phyloP scores from a whole-genome alignment of 1,139 yeast species.

The Pichiaceae sp. region DNA sequence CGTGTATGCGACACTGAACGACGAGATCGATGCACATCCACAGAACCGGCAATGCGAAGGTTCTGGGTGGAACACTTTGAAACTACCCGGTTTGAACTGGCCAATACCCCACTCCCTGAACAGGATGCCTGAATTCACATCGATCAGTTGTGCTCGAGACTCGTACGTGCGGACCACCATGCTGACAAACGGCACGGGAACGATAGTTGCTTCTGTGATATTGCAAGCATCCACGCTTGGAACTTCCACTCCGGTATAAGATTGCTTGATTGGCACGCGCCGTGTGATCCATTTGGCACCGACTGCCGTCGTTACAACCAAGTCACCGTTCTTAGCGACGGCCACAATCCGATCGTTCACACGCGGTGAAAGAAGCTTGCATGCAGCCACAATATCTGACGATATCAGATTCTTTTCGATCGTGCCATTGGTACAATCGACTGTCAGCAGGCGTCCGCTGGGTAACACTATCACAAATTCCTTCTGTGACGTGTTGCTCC shows the following conservation, averaged over 20 bases:
- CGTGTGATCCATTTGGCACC: slow-evolving; percentile 62
- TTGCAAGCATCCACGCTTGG: slow-evolving; percentile 4
- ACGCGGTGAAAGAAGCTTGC: slow-evolving; percentile 58
- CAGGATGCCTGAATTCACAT: slow-evolving; percentile 66
- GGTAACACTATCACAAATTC: slow-evolving; percentile 32
- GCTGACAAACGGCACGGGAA: slow-evolving; percentile 58
- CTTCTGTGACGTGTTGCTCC: slow-evolving; percentile 17
- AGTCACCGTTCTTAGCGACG: slow-evolving; percentile 39
- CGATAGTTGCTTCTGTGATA: slow-evolving; percentile 25
- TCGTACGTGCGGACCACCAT: slow-evolving; percentile 55
- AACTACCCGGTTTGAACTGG: slow-evolving; percentile 49
- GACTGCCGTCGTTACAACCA: slow-evolving; percentile 56
- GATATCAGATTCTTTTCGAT: slow-evolving; percentile 23
- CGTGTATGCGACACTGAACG: slow-evolving; percentile 65
- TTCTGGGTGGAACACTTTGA: slow-evolving; percentile 69
- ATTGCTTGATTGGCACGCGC: slow-evolving; percentile 29
- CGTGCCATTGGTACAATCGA: slow-evolving; percentile 42
- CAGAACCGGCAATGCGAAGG: slow-evolving; percentile 88
- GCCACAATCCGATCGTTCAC: slow-evolving; percentile 66
- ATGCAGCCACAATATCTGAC: slow-evolving; percentile 36
- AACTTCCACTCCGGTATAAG: background rate
- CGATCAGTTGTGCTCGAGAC: slow-evolving; percentile 55
- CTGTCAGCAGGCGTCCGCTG: slow-evolving; percentile 38
- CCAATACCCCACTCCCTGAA: slow-evolving; percentile 51
- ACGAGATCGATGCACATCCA: slow-evolving; percentile 75